Conservation (phyloP, 805 yeast species). For the Saturnispora quitensis region DNA sequence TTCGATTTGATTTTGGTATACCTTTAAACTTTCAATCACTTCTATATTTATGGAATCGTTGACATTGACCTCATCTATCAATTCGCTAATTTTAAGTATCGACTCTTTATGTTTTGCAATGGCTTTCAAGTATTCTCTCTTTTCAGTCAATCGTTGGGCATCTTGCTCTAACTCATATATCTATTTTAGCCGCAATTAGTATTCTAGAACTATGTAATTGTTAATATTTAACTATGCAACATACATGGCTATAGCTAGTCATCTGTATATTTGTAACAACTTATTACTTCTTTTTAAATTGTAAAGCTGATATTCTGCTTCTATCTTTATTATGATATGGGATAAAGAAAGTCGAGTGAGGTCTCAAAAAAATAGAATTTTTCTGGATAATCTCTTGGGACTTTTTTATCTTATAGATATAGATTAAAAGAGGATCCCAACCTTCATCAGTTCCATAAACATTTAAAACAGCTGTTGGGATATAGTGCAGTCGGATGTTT, state of each 20-base stretch:
- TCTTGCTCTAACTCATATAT: conserved; percentile 42
- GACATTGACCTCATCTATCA: conserved; percentile 11
- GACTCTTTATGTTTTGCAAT: conserved; percentile 32
- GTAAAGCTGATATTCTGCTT: neutral
- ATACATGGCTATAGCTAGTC: neutral
- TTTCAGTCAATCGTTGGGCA: conserved; percentile 41
- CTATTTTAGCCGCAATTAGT: conserved; percentile 19
- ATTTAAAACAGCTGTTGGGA: neutral
- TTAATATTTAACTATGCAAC: neutral
- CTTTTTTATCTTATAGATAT: neutral
- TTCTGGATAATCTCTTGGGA: neutral
- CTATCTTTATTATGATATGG: neutral
- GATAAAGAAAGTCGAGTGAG: neutral
- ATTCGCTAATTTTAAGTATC: conserved; percentile 24
- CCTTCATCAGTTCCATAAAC: neutral
- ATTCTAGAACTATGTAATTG: neutral
- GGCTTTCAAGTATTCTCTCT: conserved; percentile 36
- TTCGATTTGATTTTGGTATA: conserved; percentile 15
- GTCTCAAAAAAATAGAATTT: neutral
- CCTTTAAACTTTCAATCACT: neutral
- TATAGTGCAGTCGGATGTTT: neutral
- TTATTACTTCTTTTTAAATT: too few species aligned
- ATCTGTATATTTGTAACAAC: neutral
- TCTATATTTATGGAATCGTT: neutral
- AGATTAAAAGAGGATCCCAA: neutral